Evolutionary conservation across 148 eudicot genomes (phyloP).

Genomic region (Rhododendron williamsianum): DNA sequence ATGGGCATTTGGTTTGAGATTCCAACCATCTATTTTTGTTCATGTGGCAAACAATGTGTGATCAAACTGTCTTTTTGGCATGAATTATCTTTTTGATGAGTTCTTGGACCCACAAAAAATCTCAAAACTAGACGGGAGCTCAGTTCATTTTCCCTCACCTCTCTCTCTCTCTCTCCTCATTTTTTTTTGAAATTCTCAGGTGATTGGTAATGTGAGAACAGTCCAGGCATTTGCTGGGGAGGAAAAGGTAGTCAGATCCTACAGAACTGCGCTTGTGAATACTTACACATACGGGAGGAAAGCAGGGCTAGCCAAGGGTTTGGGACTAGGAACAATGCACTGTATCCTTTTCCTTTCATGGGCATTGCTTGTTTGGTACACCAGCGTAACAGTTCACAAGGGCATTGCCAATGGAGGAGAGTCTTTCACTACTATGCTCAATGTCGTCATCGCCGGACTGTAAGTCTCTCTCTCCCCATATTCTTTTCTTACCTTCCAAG

Average conservation of each 20-base stretch:
- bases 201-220: slow-evolving; percentile 89
- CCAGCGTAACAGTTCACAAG: slow-evolving; percentile 77
- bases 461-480: slow-evolving; percentile 32
- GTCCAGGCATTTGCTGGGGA: slow-evolving; percentile 98
- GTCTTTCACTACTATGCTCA: slow-evolving; percentile 94
- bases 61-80: background rate
- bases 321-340: slow-evolving; percentile 75
- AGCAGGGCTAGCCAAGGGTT: slow-evolving; percentile 91
- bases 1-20: background rate
- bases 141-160: background rate
- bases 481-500: background rate
- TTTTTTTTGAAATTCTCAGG: slow-evolving; percentile 43
- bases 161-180: background rate
- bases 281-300: slow-evolving; percentile 75
- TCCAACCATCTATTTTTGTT: background rate
- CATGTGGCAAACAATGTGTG: background rate
- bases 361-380: slow-evolving; percentile 94
- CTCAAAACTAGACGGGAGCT: background rate
- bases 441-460: slow-evolving; percentile 95
- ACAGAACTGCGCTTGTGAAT: slow-evolving; percentile 51
- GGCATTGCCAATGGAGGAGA: slow-evolving; percentile 84
- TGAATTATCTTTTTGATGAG: background rate
- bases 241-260: slow-evolving; percentile 70
- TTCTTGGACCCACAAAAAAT: background rate
- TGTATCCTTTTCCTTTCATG: slow-evolving; percentile 85